These are phyloP conservation scores for Pseudogymnoascus pannorum DNA, from an alignment of 2,329 filamentous ascomycete genomes.

Conservation along the genomic window DNA sequence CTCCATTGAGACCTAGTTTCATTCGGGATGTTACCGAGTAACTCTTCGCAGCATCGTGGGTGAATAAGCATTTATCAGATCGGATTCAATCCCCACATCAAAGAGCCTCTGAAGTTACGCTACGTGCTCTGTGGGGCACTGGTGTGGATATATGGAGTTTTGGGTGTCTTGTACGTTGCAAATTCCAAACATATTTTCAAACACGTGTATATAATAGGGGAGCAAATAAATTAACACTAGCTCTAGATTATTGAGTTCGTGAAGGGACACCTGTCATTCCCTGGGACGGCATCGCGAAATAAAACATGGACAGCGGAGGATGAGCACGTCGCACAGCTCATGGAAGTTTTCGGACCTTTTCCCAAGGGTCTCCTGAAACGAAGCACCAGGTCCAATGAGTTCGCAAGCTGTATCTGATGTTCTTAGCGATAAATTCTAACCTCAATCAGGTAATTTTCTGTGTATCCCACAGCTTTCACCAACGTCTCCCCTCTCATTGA, in stretches of 20 bases:
- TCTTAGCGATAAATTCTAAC: neutral
- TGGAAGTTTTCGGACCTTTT: neutral
- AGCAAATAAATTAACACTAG: neutral
- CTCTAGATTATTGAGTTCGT: neutral
- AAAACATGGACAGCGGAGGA: neutral
- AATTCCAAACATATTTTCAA: neutral
- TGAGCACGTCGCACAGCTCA: neutral
- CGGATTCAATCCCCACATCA: neutral
- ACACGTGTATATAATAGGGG: neutral
- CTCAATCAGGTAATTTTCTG: neutral
- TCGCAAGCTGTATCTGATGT: neutral
- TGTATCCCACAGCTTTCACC: neutral
- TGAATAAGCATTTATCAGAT: neutral
- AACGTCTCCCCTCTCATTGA: neutral
- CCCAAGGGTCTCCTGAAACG: neutral
- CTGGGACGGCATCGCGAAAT: neutral
- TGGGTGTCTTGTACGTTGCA: neutral
- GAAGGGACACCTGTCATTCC: neutral
- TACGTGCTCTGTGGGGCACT: neutral
- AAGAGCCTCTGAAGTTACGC: neutral
- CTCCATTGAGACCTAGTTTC: neutral
- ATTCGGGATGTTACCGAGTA: neutral
- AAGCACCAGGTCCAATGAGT: neutral
- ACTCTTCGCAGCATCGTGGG: neutral
- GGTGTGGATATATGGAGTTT: neutral